Base-by-base conservation (phyloP, 2,329 filamentous ascomycete species). In the Diaporthe caulivora region DNA sequence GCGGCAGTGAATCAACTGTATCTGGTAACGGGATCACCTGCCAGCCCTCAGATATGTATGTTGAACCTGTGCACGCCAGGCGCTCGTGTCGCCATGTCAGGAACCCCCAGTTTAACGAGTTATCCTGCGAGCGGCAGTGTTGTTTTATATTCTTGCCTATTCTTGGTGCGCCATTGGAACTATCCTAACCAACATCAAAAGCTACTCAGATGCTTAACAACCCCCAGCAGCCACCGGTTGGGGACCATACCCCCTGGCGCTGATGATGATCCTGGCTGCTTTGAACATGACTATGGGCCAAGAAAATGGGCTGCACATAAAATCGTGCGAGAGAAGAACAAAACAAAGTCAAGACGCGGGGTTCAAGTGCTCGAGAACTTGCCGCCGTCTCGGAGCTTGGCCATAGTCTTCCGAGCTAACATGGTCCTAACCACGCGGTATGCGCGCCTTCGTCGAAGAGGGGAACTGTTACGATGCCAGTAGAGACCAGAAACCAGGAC, bases 341-440 rank as follows among this genome's bases (percentile, higher is more conserved):
- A n/a, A n/a, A n/a, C n/a, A n/a, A n/a, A 1, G 54, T 37, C 29
- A 29, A 24, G n/a, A 37, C 9, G 31, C 31, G 10, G n/a, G 13
- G 15, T 29, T 62, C 24, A 21, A n/a, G 31, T 24, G 37, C 24
- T 8, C 17, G 24, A 44, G 37, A 37, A 29, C 6, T 18, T 44
- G 57, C 55, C 57, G 37, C 57, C 57, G 37, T 62, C 37, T 21
- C 24, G 17, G 57, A n/a, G 57, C 57, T 62, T 44, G 24, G 40
- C 13, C 21, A 15, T 42, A 26, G 57, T 44, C 10, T 29, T 13
- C 17, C 24, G 26, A 62, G 24, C 57, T 44, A 2, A 29, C 3
- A 9, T 8, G 15, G 21, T 2, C 21, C 31, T 17, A 37, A n/a
- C n/a, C 21, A 37, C 2, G n/a, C 3, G 37, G 24, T 8, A 18